Conservation (phyloP, 2,329 filamentous ascomycete genomes). For the Colletotrichum truncatum region DNA sequence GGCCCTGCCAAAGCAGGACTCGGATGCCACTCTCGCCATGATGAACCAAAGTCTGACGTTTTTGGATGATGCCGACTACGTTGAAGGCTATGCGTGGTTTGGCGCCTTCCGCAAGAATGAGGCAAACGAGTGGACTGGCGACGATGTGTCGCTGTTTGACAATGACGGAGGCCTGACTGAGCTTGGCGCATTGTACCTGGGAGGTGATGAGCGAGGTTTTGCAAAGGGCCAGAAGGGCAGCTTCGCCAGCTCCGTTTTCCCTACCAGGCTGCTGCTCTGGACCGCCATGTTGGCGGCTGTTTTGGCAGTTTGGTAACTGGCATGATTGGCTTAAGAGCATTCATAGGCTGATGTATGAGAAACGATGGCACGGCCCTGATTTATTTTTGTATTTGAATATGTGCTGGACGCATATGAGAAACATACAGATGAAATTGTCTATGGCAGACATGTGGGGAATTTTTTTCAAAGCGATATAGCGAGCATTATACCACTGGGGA, state of each 20-base stretch:
- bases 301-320: not conserved
- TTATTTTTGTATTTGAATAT: not conserved
- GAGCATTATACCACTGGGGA: not conserved
- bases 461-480: too few species aligned
- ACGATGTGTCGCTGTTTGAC: slow-evolving; percentile 47
- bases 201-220: slow-evolving; percentile 48
- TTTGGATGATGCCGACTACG: slow-evolving; percentile 43
- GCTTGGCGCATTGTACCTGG: slow-evolving; percentile 48
- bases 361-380: not conserved
- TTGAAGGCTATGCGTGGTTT: slow-evolving; percentile 52
- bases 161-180: slow-evolving; percentile 47
- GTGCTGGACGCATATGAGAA: not conserved
- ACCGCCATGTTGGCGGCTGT: not conserved
- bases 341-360: not conserved
- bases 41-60: slow-evolving; percentile 48
- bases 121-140: slow-evolving; percentile 49
- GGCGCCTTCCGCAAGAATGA: slow-evolving; percentile 47
- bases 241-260: not conserved
- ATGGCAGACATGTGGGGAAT: too few species aligned
- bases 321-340: not conserved
- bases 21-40: slow-evolving; percentile 46
- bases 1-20: slow-evolving; percentile 44
- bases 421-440: too few species aligned
- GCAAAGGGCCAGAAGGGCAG: slow-evolving; percentile 37
- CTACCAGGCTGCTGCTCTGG: not conserved